Conservation (phyloP, 805 yeast genomes). For the Yamadazyma scolyti region DNA sequence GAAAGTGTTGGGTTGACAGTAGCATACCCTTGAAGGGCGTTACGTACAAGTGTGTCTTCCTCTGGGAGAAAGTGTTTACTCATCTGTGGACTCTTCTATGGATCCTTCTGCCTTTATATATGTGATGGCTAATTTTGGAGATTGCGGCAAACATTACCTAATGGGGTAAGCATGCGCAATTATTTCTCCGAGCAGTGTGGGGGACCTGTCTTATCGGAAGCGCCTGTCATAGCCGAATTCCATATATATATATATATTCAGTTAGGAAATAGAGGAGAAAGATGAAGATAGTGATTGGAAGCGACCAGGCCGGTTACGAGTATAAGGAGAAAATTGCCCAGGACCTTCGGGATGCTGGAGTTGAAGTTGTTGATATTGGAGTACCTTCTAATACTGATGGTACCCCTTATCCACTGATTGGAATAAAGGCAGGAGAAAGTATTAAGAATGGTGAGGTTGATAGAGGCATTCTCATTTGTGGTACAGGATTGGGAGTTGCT, state of each 20-base stretch:
- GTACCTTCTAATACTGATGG: slow-evolving; percentile 27
- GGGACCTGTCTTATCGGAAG: no score
- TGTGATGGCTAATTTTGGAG: no score
- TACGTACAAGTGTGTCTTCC: slow-evolving; percentile 27
- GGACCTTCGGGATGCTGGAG: slow-evolving; percentile 25
- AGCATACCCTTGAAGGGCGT: slow-evolving; percentile 36
- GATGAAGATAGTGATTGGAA: slow-evolving; percentile 33
- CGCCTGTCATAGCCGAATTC: no score
- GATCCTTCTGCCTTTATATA: no score
- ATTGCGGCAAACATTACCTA: no score
- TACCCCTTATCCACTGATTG: slow-evolving; percentile 41
- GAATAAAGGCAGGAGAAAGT: slow-evolving; percentile 40
- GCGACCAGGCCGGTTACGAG: slow-evolving; percentile 44
- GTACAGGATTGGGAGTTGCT: slow-evolving; percentile 50
- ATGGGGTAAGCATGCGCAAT: no score
- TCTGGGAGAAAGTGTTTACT: slow-evolving; percentile 42
- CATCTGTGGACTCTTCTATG: slow-evolving; percentile 5
- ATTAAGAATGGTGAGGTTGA: slow-evolving; percentile 40
- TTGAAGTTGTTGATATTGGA: slow-evolving; percentile 37
- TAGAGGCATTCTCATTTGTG: slow-evolving; percentile 44
- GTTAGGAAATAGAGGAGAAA: slow-evolving; percentile 2
- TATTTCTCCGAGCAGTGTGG: no score
- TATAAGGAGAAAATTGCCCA: slow-evolving; percentile 36
- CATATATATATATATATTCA: no score
- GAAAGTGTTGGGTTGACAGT: slow-evolving; percentile 35